phyloP scores from a whole-genome alignment of 345 rosid species.

The Eucalyptus cladocalyx region DNA sequence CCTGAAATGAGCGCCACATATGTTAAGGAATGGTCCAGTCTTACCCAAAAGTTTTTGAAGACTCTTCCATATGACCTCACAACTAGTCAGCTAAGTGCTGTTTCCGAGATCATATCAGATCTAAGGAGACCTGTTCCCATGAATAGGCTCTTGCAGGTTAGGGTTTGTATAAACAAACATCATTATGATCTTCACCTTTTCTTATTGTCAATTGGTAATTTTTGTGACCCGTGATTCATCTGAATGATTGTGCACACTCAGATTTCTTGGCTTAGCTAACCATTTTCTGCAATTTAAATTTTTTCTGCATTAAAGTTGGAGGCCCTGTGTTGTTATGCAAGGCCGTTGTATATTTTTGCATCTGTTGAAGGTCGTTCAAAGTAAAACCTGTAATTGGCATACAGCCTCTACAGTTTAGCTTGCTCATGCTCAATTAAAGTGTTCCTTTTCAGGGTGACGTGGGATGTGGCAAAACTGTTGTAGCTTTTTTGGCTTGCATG shows the following conservation, averaged over 20 bases:
- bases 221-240: not conserved
- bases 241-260: not conserved
- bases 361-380: not conserved
- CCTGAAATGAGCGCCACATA: constrained; percentile 46
- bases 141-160: constrained; percentile 96
- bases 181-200: not conserved
- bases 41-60: constrained; percentile 59
- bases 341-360: not conserved
- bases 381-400: not conserved
- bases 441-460: constrained; percentile 70
- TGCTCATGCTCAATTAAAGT: not conserved
- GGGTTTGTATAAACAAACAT: not conserved
- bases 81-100: constrained; percentile 78
- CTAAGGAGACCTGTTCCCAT: constrained; percentile 80
- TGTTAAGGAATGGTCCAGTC: constrained; percentile 68
- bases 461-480: constrained; percentile 96
- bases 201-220: not conserved
- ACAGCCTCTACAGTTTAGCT: not conserved
- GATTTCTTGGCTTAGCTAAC: not conserved
- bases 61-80: constrained; percentile 89
- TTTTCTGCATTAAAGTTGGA: not conserved
- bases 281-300: not conserved
- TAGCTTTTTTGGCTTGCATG: constrained; percentile 95
- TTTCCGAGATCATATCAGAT: constrained; percentile 93
- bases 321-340: not conserved